Base-by-base conservation (phyloP, 2,329 filamentous ascomycete genomes). In the Cordyceps cicadae region DNA sequence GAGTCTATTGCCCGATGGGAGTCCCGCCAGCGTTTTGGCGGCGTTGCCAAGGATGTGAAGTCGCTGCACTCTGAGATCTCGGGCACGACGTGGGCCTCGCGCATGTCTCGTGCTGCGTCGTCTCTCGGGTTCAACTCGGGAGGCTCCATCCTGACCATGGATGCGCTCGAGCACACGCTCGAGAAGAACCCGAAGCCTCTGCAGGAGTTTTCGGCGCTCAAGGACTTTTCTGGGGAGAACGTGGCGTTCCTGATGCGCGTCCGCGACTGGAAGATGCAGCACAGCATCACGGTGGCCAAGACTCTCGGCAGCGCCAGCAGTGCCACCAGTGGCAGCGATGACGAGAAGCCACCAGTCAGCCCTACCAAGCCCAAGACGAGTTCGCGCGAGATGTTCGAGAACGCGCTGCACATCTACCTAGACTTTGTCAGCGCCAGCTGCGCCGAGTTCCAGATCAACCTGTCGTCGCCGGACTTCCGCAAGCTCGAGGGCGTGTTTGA, bases 191-290 rank as follows among this genome's bases (percentile, higher is more conserved):
- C 82, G 0, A 74, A 78, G 7, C 80, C 81, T 0, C 75, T 88
- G 0, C 81, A 85, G 59, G 72, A 82, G 61, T 88, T 86, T 68
- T 84, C 85, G 0, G 85, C 84, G 0, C 75, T 81, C 2, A 77
- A 80, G 50, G 85, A 88, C 65, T 87, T 88, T 68, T 87, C 84
- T 0, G 85, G 84, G 7, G 85, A 88, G 70, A 88, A 88, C 68
- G 84, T 88, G 64, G 81, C 85, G 52, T 89, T 89, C 69, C 72
- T 89, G 5, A 81, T 79, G 9, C 75, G 77, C 46, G 79, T 87
- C 9, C 74, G 77, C 2, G 76, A 79, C 61, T 87, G 81, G 80
- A 82, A 80, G 68, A 64, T 66, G 6, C 66, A 66, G 14, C 69
- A 70, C 58, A 39, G 34, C 3, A 46, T 63, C 9, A 21, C 63